Percentiles rank a stretch among this genome's conserved stretches.
Conservation (phyloP, 331 rosid genomes). For the Cydonia oblonga region DNA sequence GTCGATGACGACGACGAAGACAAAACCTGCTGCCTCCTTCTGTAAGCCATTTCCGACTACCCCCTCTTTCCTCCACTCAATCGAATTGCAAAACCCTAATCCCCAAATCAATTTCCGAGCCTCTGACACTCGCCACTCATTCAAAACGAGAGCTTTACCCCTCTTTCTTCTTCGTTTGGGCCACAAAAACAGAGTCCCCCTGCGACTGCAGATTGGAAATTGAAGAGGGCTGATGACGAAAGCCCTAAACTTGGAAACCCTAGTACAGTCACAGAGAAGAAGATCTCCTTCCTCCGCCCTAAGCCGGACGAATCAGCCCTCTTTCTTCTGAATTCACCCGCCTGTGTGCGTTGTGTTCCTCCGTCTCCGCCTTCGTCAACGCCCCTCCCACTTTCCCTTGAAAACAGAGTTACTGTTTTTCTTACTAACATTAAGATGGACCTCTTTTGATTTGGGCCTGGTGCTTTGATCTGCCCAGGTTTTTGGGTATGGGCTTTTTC, state of each 20-base stretch:
- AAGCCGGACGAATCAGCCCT: neutral
- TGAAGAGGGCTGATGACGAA: neutral
- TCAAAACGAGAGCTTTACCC: neutral
- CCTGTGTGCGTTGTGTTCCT: neutral
- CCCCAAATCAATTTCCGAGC: neutral
- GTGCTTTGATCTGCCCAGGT: neutral
- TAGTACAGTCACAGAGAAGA: neutral
- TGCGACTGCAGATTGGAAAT: neutral
- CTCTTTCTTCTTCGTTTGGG: neutral
- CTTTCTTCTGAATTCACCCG: neutral
- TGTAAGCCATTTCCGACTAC: conserved; percentile 41
- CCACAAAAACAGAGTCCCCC: neutral
- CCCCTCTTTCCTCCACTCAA: neutral
- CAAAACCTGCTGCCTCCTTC: conserved; percentile 51
- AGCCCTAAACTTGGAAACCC: neutral
- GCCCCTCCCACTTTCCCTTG: neutral
- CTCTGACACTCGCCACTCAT: neutral
- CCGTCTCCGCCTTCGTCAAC: neutral
- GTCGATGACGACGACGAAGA: conserved; percentile 14
- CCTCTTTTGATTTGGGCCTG: neutral
- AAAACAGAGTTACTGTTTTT: neutral
- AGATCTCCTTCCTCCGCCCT: neutral
- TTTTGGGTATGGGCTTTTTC: neutral
- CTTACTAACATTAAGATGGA: neutral
- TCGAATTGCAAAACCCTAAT: neutral